Evolutionary conservation across 192 early-diverging fungal genomes (phyloP).

Genomic region (Dissophora ornata): DNA sequence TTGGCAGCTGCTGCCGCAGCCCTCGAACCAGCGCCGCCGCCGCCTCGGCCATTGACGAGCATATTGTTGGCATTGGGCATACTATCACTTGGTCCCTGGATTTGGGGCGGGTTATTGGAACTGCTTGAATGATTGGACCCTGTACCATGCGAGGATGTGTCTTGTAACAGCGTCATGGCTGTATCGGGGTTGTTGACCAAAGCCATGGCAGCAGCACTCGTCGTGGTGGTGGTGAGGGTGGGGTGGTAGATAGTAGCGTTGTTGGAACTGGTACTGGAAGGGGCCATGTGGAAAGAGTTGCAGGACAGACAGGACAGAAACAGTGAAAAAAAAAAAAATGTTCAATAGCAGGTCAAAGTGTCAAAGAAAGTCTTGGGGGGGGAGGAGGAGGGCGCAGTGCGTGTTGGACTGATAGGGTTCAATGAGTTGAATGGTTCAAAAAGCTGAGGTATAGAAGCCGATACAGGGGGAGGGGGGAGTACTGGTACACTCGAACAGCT

Average conservation of each 20-base stretch:
- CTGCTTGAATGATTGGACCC: neutral
- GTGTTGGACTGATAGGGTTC: too few relatives aligned
- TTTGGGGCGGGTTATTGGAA: neutral
- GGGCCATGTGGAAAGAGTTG: neutral
- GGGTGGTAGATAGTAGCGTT: neutral
- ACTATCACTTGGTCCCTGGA: neutral
- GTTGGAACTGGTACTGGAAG: constrained; percentile 10
- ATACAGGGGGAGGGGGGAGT: too few relatives aligned
- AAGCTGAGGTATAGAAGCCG: too few relatives aligned
- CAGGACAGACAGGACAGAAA: too few relatives aligned
- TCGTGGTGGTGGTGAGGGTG: too few relatives aligned
- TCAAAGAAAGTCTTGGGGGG: too few relatives aligned
- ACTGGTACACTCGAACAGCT: too few relatives aligned
- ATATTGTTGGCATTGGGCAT: constrained; percentile 33
- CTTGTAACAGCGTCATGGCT: constrained; percentile 15
- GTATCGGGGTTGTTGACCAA: constrained; percentile 20
- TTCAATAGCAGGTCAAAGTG: too few relatives aligned
- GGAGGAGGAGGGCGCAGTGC: too few relatives aligned
- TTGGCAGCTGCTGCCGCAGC: neutral
- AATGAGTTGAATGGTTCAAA: too few relatives aligned
- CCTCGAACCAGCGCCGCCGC: neutral
- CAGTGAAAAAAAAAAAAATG: too few relatives aligned
- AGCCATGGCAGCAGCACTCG: constrained; percentile 13
- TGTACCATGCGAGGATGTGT: neutral
- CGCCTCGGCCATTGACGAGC: constrained; percentile 26